These are phyloP conservation scores for Hygrophorus russula DNA, from an alignment of 768 basidiomycete species.

Conservation along the genomic window DNA sequence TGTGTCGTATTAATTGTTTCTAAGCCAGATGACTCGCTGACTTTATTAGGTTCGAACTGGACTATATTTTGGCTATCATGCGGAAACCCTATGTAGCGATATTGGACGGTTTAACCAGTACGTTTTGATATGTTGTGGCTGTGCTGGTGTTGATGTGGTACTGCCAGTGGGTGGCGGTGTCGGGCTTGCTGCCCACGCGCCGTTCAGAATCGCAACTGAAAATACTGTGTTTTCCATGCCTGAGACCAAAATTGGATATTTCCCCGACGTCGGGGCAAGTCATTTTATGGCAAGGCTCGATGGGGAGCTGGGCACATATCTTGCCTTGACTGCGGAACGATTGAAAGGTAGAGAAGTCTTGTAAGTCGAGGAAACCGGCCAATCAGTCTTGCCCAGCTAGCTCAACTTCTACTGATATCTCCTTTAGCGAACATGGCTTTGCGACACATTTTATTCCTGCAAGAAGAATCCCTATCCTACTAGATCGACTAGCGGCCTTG, in stretches of 20 bases:
- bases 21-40: conserved; percentile 8
- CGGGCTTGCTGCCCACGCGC: conserved; percentile 74
- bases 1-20: conserved; percentile 27
- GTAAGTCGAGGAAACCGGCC: conserved; percentile 33
- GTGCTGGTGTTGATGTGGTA: conserved; percentile 4
- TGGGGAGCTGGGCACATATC: conserved; percentile 88
- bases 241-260: conserved; percentile 86
- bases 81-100: conserved; percentile 86
- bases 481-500: conserved; percentile 52
- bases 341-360: conserved; percentile 76
- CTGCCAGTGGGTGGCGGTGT: conserved; percentile 88
- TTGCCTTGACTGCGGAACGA: conserved; percentile 70
- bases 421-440: conserved; percentile 72
- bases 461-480: conserved; percentile 56
- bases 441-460: conserved; percentile 91
- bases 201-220: conserved; percentile 90
- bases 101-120: conserved; percentile 87
- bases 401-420: conserved; percentile 5
- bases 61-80: conserved; percentile 58
- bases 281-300: conserved; percentile 86
- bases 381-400: not conserved
- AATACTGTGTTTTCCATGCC: conserved; percentile 93
- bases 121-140: conserved; percentile 20
- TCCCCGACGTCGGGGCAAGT: conserved; percentile 88
- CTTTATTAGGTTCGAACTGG: conserved; percentile 59